Evolutionary conservation across 2,329 filamentous ascomycete species (phyloP).

Genomic region (Arthrinium phaeospermum): DNA sequence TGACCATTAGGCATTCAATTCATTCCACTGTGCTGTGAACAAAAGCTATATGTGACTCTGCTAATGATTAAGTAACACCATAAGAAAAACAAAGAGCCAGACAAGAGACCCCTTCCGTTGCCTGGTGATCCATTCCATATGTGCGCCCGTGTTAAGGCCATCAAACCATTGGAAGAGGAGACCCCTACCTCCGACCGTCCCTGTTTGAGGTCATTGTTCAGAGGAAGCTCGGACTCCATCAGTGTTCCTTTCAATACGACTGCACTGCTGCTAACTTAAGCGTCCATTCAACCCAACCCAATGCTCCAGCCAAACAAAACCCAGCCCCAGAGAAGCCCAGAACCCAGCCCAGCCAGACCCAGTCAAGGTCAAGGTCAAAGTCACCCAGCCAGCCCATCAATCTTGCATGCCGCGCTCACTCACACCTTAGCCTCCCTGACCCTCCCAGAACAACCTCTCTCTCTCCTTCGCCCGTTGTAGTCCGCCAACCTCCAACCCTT

Average conservation of each 20-base stretch:
- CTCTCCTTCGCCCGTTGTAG: constrained; percentile 10
- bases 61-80: background rate
- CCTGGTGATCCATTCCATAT: constrained; percentile 16
- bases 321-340: constrained; percentile 5
- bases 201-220: constrained; percentile 10
- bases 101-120: background rate
- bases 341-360: background rate
- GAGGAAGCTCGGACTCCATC: constrained; percentile 7
- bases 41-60: background rate
- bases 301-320: constrained; percentile 9
- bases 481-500: constrained; percentile 6
- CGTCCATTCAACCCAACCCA: background rate
- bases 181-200: constrained; percentile 16
- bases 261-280: background rate
- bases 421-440: constrained; percentile 15
- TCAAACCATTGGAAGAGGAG: constrained; percentile 11
- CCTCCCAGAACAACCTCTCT: constrained; percentile 15
- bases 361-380: background rate
- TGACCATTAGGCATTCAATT: background rate
- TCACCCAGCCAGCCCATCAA: constrained; percentile 12
- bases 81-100: background rate
- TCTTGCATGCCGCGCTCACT: constrained; percentile 11
- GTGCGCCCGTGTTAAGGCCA: constrained; percentile 3
- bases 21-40: background rate
- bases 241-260: background rate